Conservation (phyloP, 2,329 filamentous ascomycete genomes). For the Paradendryphiella salina region DNA sequence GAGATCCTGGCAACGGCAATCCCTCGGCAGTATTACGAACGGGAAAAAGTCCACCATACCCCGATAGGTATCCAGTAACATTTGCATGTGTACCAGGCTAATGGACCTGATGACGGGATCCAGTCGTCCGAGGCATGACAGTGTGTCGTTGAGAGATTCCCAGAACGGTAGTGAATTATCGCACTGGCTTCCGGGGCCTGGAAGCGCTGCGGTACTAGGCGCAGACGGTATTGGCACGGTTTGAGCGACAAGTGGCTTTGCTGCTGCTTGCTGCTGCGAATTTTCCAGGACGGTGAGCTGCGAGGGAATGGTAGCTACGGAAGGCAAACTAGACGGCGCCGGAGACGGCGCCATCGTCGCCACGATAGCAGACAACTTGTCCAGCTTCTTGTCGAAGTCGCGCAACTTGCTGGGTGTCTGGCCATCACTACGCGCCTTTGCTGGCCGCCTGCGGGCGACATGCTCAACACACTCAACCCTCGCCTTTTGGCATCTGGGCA, state of each 20-base stretch:
- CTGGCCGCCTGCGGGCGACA: slow-evolving; percentile 42
- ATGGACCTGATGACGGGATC: slow-evolving; percentile 43
- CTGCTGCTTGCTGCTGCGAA: slow-evolving; percentile 21
- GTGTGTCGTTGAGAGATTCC: slow-evolving; percentile 40
- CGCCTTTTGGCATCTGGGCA: slow-evolving; percentile 45
- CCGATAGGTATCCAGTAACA: slow-evolving; percentile 38
- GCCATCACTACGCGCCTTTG: slow-evolving; percentile 36
- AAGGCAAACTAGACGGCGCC: slow-evolving; percentile 31
- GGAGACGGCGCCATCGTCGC: slow-evolving; percentile 33
- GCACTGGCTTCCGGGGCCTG: slow-evolving; percentile 29
- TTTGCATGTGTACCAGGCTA: slow-evolving; percentile 42
- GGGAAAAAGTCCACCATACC: slow-evolving; percentile 43
- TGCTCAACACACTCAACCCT: slow-evolving; percentile 45
- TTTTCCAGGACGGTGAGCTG: slow-evolving; percentile 25
- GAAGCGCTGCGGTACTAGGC: slow-evolving; percentile 25
- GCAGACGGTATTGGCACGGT: slow-evolving; percentile 21
- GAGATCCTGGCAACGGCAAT: slow-evolving; percentile 32
- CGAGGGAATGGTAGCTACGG: slow-evolving; percentile 27
- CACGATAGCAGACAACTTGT: slow-evolving; percentile 41
- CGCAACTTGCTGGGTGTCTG: slow-evolving; percentile 36
- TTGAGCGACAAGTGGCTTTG: slow-evolving; percentile 17
- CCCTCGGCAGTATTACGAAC: slow-evolving; percentile 39
- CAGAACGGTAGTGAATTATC: slow-evolving; percentile 39
- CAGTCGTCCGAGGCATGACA: slow-evolving; percentile 36
- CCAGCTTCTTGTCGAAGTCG: slow-evolving; percentile 43